These are phyloP conservation scores for Mortierella sp. DNA, from an alignment of 371 early-diverging fungal genomes.

Conservation along the genomic window DNA sequence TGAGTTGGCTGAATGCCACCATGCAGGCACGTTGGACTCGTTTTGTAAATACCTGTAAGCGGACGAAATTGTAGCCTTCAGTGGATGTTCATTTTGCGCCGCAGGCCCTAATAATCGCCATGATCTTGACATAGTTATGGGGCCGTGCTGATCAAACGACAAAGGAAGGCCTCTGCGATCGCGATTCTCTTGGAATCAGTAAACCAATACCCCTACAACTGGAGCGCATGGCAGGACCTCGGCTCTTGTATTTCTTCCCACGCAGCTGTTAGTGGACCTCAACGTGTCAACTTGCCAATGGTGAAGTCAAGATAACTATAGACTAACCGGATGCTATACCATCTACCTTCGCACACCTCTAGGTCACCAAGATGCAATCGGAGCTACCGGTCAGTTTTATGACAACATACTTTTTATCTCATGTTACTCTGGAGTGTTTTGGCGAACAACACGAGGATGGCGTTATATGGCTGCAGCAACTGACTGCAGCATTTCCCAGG, in stretches of 20 bases:
- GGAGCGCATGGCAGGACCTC: constrained; percentile 93
- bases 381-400: constrained; percentile 42
- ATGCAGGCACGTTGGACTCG: constrained; percentile 63
- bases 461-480: constrained; percentile 21
- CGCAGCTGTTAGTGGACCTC: constrained; percentile 55
- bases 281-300: background rate
- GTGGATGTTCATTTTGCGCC: background rate
- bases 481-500: constrained; percentile 59
- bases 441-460: constrained; percentile 28
- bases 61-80: background rate
- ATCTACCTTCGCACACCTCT: background rate
- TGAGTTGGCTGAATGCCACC: constrained; percentile 59
- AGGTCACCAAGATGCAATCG: constrained; percentile 29
- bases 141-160: constrained; percentile 59
- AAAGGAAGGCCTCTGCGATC: constrained; percentile 63
- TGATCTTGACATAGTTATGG: constrained; percentile 58
- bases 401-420: constrained; percentile 33
- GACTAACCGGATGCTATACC: constrained; percentile 2
- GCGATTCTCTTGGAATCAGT: constrained; percentile 73
- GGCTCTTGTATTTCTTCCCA: constrained; percentile 62
- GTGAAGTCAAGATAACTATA: too few species aligned
- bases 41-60: constrained; percentile 76
- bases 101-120: background rate
- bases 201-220: constrained; percentile 79
- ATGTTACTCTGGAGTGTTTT: constrained; percentile 30